phyloP scores from a whole-genome alignment of 345 rosid species.

The Gossypioides kirkii region DNA sequence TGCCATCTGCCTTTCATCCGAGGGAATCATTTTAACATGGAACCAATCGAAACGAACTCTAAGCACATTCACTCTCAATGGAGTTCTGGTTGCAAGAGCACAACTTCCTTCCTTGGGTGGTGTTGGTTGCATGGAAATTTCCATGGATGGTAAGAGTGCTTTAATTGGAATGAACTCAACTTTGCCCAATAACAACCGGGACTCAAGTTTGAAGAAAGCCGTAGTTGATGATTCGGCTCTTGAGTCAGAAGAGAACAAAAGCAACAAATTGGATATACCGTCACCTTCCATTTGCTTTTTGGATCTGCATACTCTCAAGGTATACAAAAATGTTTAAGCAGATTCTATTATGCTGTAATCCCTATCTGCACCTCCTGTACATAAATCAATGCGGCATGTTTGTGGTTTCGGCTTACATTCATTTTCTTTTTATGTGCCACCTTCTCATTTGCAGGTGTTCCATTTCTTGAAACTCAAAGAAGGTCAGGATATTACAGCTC shows the following conservation, averaged over 20 bases:
- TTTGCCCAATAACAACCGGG: constrained; percentile 22
- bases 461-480: constrained; percentile 60
- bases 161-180: constrained; percentile 64
- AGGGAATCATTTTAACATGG: constrained; percentile 83
- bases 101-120: constrained; percentile 55
- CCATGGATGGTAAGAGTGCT: constrained; percentile 68
- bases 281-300: constrained; percentile 81
- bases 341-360: neutral
- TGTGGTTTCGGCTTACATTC: neutral
- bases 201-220: constrained; percentile 17
- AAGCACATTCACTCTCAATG: constrained; percentile 74
- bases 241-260: constrained; percentile 36
- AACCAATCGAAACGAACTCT: constrained; percentile 49
- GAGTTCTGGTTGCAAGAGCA: constrained; percentile 56
- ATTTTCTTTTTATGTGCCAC: neutral
- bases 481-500: constrained; percentile 81
- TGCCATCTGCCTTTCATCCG: constrained; percentile 74
- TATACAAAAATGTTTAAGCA: constrained; percentile 21
- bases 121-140: constrained; percentile 80
- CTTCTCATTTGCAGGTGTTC: constrained; percentile 48
- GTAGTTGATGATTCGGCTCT: constrained; percentile 29
- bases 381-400: neutral
- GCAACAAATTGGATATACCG: constrained; percentile 45
- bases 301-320: constrained; percentile 73
- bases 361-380: neutral